Evolutionary conservation across 306 rosid genomes (phyloP).

Genomic region (Ceratonia siliqua): DNA sequence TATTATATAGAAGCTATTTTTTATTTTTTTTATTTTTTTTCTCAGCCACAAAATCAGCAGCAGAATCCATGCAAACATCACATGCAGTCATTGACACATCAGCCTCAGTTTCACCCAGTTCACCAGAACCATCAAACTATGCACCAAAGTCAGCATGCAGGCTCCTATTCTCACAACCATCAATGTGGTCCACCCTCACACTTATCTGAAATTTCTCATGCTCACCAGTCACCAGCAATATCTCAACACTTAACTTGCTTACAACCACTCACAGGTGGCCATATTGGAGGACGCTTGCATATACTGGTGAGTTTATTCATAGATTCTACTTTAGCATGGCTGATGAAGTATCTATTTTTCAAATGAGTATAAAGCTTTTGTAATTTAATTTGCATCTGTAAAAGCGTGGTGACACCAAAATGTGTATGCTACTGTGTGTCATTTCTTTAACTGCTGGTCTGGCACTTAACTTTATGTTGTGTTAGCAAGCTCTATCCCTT

Average conservation of each 20-base stretch:
- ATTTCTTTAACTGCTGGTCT: conserved; percentile 27
- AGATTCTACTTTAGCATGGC: background rate
- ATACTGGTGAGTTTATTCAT: conserved; percentile 66
- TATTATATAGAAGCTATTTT: background rate
- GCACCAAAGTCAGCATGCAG: conserved; percentile 73
- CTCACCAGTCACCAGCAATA: conserved; percentile 77
- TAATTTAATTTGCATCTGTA: conserved; percentile 21
- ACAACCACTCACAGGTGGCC: conserved; percentile 67
- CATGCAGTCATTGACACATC: conserved; percentile 71
- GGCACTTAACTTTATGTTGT: conserved; percentile 19
- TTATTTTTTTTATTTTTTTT: conserved; percentile 1
- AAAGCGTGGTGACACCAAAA: background rate
- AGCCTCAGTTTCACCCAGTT: conserved; percentile 79
- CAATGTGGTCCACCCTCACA: conserved; percentile 74
- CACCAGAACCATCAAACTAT: conserved; percentile 76
- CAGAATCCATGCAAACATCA: conserved; percentile 70
- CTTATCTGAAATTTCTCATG: conserved; percentile 72
- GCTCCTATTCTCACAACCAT: conserved; percentile 77
- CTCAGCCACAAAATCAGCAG: conserved; percentile 73
- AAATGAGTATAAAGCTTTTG: conserved; percentile 13
- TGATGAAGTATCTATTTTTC: conserved; percentile 19
- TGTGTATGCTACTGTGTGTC: background rate
- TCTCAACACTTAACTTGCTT: conserved; percentile 84
- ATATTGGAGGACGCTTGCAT: conserved; percentile 86
- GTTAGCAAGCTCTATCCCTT: background rate